These are phyloP conservation scores for Medakamo hakoo DNA, from an alignment of 139 green algal species.

Conservation along the genomic window DNA sequence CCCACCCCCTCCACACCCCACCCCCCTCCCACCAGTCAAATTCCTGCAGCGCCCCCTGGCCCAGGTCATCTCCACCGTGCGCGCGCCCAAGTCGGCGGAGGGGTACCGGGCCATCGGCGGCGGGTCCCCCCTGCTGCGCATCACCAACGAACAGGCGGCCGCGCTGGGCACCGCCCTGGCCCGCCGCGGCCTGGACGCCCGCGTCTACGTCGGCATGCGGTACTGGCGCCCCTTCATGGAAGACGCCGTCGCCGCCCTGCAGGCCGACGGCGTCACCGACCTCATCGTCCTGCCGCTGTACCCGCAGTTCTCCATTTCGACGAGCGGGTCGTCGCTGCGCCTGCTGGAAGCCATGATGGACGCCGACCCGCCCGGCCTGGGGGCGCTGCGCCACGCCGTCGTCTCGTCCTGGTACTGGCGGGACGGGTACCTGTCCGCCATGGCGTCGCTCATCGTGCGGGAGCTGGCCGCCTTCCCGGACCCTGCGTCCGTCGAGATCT, in stretches of 20 bases:
- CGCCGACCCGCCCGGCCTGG: slow-evolving; percentile 16
- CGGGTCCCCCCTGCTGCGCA: slow-evolving; percentile 76
- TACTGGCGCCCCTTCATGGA: slow-evolving; percentile 99
- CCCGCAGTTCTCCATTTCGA: slow-evolving; percentile 93
- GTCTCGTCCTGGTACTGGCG: slow-evolving; percentile 66
- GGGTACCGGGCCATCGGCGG: slow-evolving; percentile 92
- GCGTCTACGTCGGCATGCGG: slow-evolving; percentile 94
- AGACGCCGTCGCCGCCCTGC: slow-evolving; percentile 34
- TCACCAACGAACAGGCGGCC: slow-evolving; percentile 84
- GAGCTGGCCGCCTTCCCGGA: slow-evolving; percentile 48
- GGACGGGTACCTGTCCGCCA: slow-evolving; percentile 79
- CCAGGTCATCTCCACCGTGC: slow-evolving; percentile 56
- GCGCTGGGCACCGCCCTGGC: slow-evolving; percentile 47
- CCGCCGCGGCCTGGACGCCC: slow-evolving; percentile 20
- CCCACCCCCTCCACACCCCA: background rate
- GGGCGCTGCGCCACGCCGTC: slow-evolving; percentile 20
- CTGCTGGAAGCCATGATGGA: slow-evolving; percentile 75
- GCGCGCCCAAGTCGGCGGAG: slow-evolving; percentile 74
- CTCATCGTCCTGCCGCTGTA: slow-evolving; percentile 92
- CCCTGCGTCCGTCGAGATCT: slow-evolving; percentile 43
- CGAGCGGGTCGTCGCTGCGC: slow-evolving; percentile 73
- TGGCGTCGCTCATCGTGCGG: slow-evolving; percentile 79
- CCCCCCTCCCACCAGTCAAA: slow-evolving; percentile 8
- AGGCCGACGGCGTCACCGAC: slow-evolving; percentile 58
- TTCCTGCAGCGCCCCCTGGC: slow-evolving; percentile 80